phyloP scores from a whole-genome alignment of 73 alveolate genomes.

The Tetrahymena malaccensis region DNA sequence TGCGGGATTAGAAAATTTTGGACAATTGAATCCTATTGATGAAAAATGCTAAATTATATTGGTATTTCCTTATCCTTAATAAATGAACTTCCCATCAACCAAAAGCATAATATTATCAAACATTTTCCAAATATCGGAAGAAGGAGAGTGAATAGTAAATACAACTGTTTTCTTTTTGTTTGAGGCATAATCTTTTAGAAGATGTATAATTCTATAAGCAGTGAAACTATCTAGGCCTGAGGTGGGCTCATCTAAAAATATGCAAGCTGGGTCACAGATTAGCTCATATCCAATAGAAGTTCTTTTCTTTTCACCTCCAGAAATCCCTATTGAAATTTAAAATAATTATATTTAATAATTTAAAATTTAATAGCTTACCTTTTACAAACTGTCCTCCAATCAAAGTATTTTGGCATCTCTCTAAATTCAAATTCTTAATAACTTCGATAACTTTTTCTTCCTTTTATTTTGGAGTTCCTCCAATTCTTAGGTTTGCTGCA shows the following conservation, averaged over 20 bases:
- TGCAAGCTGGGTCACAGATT: background rate
- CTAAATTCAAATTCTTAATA: constrained; percentile 35
- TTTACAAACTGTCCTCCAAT: background rate
- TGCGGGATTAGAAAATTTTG: constrained; percentile 61
- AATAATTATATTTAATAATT: background rate
- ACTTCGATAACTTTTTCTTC: constrained; percentile 29
- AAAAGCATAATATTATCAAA: constrained; percentile 47
- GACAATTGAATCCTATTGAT: constrained; percentile 54
- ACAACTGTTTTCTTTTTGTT: constrained; percentile 45
- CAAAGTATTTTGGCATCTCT: constrained; percentile 18
- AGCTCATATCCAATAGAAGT: constrained; percentile 2
- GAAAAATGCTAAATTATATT: constrained; percentile 47
- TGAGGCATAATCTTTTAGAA: background rate
- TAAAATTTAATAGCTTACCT: constrained; percentile 26
- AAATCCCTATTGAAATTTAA: background rate
- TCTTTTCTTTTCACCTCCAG: constrained; percentile 4
- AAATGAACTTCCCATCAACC: constrained; percentile 47
- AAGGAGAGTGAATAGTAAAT: constrained; percentile 61
- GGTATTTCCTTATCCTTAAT: constrained; percentile 7
- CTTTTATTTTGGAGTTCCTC: constrained; percentile 18
- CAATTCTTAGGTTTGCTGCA: constrained; percentile 27
- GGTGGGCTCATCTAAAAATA: constrained; percentile 5
- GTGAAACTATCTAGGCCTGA: background rate
- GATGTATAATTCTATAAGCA: constrained; percentile 8
- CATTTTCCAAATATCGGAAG: constrained; percentile 43